These are phyloP conservation scores for Proteromonas lacertae DNA, from an alignment of 352 stramenopile genomes.

Conservation along the genomic window DNA sequence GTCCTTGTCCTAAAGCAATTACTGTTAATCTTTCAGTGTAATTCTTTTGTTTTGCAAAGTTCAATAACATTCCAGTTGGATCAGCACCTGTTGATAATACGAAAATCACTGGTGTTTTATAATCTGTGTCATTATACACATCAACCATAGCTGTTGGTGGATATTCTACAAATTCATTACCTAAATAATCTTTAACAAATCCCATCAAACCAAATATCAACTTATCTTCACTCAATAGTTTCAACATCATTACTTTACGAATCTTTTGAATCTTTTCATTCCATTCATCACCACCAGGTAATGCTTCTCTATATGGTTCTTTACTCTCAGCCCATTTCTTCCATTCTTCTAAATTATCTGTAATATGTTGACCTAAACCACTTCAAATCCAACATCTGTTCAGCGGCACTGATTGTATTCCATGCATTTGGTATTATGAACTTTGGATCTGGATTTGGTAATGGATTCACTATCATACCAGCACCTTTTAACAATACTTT, in stretches of 20 bases:
- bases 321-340: constrained; percentile 48
- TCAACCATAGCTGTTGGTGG: constrained; percentile 49
- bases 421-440: constrained; percentile 18
- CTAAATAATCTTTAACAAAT: constrained; percentile 40
- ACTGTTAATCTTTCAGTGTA: constrained; percentile 9
- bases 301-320: constrained; percentile 27
- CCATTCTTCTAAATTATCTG: constrained; percentile 23
- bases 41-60: constrained; percentile 9
- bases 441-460: constrained; percentile 11
- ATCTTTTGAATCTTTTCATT: not conserved
- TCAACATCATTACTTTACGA: constrained; percentile 30
- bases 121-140: constrained; percentile 55
- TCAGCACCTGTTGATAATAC: constrained; percentile 61
- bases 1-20: constrained; percentile 33
- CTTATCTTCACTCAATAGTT: constrained; percentile 53
- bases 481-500: constrained; percentile 39
- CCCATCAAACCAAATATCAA: constrained; percentile 41
- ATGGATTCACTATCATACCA: constrained; percentile 8
- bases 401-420: constrained; percentile 11
- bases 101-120: constrained; percentile 62
- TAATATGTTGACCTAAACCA: constrained; percentile 11
- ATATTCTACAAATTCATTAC: constrained; percentile 48
- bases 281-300: constrained; percentile 14
- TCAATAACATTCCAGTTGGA: constrained; percentile 36
- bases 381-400: not conserved